phyloP scores from a whole-genome alignment of 805 yeast species.

The Barnettozyma salicaria region DNA sequence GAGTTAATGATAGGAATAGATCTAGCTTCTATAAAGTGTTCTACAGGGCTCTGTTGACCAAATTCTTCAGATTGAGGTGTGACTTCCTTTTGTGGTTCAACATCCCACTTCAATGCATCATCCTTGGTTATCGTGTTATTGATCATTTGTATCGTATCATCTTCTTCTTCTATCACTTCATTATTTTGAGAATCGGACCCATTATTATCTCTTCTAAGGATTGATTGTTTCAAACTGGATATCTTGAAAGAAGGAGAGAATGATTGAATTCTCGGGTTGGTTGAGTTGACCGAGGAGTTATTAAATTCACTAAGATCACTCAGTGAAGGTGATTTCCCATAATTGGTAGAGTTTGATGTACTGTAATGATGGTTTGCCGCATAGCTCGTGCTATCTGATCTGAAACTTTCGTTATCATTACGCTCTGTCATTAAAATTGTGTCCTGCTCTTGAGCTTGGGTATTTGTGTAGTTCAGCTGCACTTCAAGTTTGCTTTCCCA shows the following conservation, averaged over 20 bases:
- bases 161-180: slow-evolving; percentile 19
- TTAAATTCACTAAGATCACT: slow-evolving; percentile 26
- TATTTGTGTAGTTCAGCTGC: slow-evolving; percentile 8
- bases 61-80: neutral
- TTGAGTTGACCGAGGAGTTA: slow-evolving; percentile 11
- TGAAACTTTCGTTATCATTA: slow-evolving; percentile 12
- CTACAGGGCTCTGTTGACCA: slow-evolving; percentile 19
- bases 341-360: slow-evolving; percentile 25
- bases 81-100: slow-evolving; percentile 1
- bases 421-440: neutral
- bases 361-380: slow-evolving; percentile 19
- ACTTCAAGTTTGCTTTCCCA: slow-evolving; percentile 25
- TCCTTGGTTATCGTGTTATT: slow-evolving; percentile 13
- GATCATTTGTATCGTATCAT: slow-evolving; percentile 10
- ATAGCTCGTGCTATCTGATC: slow-evolving; percentile 11
- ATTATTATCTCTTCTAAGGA: slow-evolving; percentile 8
- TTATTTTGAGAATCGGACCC: neutral
- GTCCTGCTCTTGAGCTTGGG: neutral
- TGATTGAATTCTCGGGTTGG: slow-evolving; percentile 7
- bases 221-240: slow-evolving; percentile 17
- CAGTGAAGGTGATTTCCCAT: slow-evolving; percentile 25
- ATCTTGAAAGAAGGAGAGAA: slow-evolving; percentile 15
- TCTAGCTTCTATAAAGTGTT: slow-evolving; percentile 15
- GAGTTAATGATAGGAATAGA: slow-evolving; percentile 18
- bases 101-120: slow-evolving; percentile 21